Evolutionary conservation across 1,284 basidiomycete species (phyloP).

Genomic region (Phylloboletellus chloephorus): DNA sequence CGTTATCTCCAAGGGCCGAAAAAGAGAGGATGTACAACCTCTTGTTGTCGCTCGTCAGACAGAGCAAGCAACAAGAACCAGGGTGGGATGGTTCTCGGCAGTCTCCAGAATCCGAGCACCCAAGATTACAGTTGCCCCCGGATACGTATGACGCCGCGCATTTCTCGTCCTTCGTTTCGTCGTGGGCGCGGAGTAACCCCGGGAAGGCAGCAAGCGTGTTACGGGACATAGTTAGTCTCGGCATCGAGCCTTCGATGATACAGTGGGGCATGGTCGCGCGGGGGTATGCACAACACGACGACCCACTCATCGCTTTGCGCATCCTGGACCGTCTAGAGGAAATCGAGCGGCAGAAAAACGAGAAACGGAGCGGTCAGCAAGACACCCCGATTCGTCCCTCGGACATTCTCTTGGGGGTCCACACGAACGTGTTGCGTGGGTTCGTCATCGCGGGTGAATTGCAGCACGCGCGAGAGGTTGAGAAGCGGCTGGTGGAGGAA

Average conservation of each 20-base stretch:
- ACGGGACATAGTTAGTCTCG: conserved; percentile 33
- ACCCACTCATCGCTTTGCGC: conserved; percentile 18
- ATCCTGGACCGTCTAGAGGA: conserved; percentile 23
- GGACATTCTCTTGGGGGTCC: conserved; percentile 18
- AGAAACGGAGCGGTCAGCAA: background rate
- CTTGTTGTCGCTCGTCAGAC: conserved; percentile 19
- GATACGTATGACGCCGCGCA: conserved; percentile 24
- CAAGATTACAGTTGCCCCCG: conserved; percentile 14
- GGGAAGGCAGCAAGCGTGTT: conserved; percentile 24
- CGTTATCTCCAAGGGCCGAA: conserved; percentile 9
- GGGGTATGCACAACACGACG: conserved; percentile 16
- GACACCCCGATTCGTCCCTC: background rate
- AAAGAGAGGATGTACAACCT: conserved; percentile 29
- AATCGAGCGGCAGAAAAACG: background rate
- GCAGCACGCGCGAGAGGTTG: conserved; percentile 24
- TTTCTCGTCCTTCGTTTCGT: conserved; percentile 28
- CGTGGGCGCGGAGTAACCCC: conserved; percentile 17
- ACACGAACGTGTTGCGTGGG: conserved; percentile 31
- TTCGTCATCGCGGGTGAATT: conserved; percentile 23
- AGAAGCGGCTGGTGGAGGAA: conserved; percentile 19
- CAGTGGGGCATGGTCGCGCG: conserved; percentile 27
- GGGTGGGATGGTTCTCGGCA: background rate
- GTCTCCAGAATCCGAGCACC: background rate
- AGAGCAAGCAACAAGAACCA: conserved; percentile 5
- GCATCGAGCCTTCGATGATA: conserved; percentile 24